Base-by-base conservation (phyloP, 192 early-diverging fungal genomes). In the Podila horticola region DNA sequence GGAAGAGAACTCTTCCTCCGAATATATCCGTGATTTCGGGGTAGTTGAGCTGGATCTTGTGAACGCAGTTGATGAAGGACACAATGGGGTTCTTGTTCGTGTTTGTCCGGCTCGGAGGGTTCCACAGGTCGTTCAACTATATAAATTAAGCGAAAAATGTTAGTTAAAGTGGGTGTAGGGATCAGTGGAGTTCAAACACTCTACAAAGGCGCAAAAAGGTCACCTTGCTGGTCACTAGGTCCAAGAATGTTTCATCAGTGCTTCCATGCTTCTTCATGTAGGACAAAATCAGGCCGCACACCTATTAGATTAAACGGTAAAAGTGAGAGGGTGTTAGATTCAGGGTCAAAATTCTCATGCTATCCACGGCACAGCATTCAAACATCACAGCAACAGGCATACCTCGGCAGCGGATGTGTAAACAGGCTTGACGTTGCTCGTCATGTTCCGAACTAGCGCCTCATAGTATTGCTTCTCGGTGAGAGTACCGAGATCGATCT, bases 381-480 rank as follows among this genome's bases (percentile, higher is more conserved):
- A 45, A 45, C 0, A 15, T 45, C 41, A 13, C 26, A 45, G 19
- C 28, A 59, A 24, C 5, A 30, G 20, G 29, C 41, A 65, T 74
- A 84, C 85, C 79, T 92, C 92, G 10, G 92, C 91, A n/a, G 86
- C 67, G 31, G 87, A 75, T 6, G 86, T 68, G 72, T 84, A 88
- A 7, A 92, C 82, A 24, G 72, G 69, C 50, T 64, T 75, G 3
- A 72, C 52, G 4, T 52, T 71, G 33, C 84, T 75, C 13, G 62
- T 58, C 50, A 94, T 73, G 60, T 83, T 85, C 45, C 82, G 71
- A 22, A 84, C 66, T n/a, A 90, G 61, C 9, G 73, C 74, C 10
- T 67, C 66, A 66, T 86, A 88, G 72, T 84, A 90, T n/a, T 73
- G 58, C 13, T 38, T 45, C 45, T 87, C 84, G 0, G 71, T 72